Evolutionary conservation across 1,284 basidiomycete genomes (phyloP).

Genomic region (Fomitopsis schrenkii): DNA sequence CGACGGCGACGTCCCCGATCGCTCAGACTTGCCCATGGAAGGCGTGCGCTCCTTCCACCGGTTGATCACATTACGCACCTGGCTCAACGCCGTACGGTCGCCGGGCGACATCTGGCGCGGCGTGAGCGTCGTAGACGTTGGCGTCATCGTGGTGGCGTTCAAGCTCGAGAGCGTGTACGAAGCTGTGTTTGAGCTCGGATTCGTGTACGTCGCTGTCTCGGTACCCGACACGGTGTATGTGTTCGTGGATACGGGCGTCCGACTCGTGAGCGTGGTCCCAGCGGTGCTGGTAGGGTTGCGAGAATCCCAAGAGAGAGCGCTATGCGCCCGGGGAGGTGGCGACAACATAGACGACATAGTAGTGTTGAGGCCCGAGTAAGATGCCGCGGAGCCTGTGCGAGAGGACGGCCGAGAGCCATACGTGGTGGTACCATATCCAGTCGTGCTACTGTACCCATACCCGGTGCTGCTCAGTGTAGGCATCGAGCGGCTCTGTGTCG

Average conservation of each 20-base stretch:
- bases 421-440: conserved; percentile 19
- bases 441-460: conserved; percentile 21
- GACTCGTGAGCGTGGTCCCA: conserved; percentile 27
- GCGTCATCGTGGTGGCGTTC: conserved; percentile 21
- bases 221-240: not conserved
- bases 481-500: conserved; percentile 38
- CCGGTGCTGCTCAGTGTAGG: conserved; percentile 26
- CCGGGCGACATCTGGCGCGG: conserved; percentile 52
- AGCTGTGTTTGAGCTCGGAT: not conserved
- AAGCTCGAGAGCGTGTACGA: not conserved
- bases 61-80: conserved; percentile 72
- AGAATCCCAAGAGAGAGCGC: conserved; percentile 30
- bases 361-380: conserved; percentile 24
- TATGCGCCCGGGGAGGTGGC: conserved; percentile 26
- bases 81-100: conserved; percentile 1
- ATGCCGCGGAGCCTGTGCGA: conserved; percentile 30
- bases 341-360: conserved; percentile 37
- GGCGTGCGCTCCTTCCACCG: conserved; percentile 74
- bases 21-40: conserved; percentile 26
- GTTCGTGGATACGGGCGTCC: conserved; percentile 3
- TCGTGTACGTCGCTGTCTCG: conserved; percentile 16
- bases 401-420: conserved; percentile 42
- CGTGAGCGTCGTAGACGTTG: conserved; percentile 35
- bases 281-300: conserved; percentile 31
- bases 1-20: conserved; percentile 32